Evolutionary conservation across 257 asterid species (phyloP).

Genomic region (Nicotiana tabacum): DNA sequence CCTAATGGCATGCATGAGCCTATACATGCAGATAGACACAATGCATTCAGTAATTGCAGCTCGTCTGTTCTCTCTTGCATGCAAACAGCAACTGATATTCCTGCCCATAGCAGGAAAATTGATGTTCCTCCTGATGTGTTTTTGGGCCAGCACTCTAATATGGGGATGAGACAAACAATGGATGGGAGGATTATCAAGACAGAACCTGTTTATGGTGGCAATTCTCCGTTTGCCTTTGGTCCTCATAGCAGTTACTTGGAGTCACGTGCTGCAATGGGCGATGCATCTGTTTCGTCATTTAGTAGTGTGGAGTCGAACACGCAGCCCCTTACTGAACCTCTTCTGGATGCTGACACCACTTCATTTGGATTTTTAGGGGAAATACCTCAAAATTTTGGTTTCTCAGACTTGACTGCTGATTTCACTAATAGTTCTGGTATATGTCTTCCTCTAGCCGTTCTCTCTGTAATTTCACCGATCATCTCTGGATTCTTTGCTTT

Average conservation of each 20-base stretch:
- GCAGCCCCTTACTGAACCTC: constrained; percentile 47
- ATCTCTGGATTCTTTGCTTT: background rate
- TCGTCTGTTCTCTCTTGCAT: constrained; percentile 41
- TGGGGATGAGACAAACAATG: constrained; percentile 43
- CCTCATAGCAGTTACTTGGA: constrained; percentile 51
- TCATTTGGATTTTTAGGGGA: constrained; percentile 57
- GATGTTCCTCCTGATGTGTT: constrained; percentile 44
- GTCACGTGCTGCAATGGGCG: constrained; percentile 52
- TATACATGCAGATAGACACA: constrained; percentile 21
- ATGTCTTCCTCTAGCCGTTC: background rate
- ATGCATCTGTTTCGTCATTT: constrained; percentile 58
- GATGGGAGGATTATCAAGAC: constrained; percentile 53
- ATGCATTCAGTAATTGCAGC: constrained; percentile 37
- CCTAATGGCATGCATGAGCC: constrained; percentile 43
- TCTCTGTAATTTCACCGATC: background rate
- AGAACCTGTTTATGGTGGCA: constrained; percentile 51
- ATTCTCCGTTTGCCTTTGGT: constrained; percentile 48
- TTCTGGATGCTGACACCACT: constrained; percentile 55
- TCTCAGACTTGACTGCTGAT: constrained; percentile 51
- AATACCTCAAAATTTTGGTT: constrained; percentile 41
- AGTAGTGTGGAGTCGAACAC: constrained; percentile 59
- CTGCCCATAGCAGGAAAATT: constrained; percentile 35
- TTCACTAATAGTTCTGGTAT: constrained; percentile 49
- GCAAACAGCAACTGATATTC: constrained; percentile 37
- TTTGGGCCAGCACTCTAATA: constrained; percentile 44